Conservation (phyloP, 192 early-diverging fungal genomes). For the Linnemannia hyalina region DNA sequence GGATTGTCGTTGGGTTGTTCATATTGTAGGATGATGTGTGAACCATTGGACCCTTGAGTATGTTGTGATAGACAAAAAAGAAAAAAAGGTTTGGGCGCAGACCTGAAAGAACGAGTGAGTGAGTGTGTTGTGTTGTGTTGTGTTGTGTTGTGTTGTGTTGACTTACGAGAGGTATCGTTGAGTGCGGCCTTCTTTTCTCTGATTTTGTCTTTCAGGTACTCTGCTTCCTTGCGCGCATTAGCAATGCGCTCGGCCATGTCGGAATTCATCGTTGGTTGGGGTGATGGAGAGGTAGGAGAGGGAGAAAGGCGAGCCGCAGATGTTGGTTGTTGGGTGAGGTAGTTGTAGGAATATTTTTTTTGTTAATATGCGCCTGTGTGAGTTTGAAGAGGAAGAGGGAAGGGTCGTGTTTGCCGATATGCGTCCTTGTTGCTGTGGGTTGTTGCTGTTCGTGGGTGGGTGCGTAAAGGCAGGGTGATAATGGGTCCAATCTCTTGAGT, state of each 20-base stretch:
- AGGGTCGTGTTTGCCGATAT: neutral
- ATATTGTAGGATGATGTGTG: neutral
- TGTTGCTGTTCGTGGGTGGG: neutral
- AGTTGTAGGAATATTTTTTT: too few relatives aligned
- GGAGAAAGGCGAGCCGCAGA: neutral
- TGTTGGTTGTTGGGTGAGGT: neutral
- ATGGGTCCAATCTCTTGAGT: neutral
- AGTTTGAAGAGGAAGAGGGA: neutral
- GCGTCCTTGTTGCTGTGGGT: neutral
- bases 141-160: neutral
- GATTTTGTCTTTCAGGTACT: conserved; percentile 91
- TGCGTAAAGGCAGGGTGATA: neutral
- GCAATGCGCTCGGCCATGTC: conserved; percentile 94
- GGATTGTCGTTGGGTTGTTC: neutral
- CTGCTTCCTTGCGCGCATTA: conserved; percentile 93
- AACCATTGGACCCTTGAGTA: neutral
- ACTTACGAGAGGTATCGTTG: conserved; percentile 95
- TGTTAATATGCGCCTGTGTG: neutral
- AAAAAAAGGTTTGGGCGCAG: conserved; percentile 48
- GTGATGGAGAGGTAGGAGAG: neutral
- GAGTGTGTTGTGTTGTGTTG: neutral
- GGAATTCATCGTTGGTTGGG: conserved; percentile 28
- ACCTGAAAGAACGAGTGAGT: neutral
- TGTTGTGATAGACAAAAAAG: neutral
- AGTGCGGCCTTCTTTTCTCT: conserved; percentile 94